Evolutionary conservation across 306 rosid species (phyloP).

Genomic region (Alnus rubra): DNA sequence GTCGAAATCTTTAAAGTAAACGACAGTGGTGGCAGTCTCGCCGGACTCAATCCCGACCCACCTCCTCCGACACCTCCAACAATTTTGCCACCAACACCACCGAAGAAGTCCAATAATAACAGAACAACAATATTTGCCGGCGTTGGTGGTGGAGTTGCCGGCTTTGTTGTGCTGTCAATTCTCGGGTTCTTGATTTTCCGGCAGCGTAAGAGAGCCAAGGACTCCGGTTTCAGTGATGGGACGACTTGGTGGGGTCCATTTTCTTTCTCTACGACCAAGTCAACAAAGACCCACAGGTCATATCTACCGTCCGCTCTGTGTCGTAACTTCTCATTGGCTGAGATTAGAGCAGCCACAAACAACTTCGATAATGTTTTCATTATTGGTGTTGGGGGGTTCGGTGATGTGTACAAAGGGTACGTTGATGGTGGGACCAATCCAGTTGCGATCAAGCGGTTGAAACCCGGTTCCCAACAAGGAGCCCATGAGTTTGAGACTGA

Average conservation of each 20-base stretch:
- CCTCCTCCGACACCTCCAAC: too few species aligned
- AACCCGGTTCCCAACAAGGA: slow-evolving; percentile 5
- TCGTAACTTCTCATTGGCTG: slow-evolving; percentile 31
- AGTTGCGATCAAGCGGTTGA: slow-evolving; percentile 1
- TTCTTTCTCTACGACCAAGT: too few species aligned
- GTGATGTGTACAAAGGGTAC: slow-evolving; percentile 42
- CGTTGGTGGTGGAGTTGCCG: too few species aligned
- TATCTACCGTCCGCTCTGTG: slow-evolving; percentile 6
- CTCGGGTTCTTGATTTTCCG: too few species aligned
- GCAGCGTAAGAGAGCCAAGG: too few species aligned
- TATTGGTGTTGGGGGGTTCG: slow-evolving; percentile 47
- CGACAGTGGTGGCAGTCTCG: neutral
- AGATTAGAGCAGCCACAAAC: slow-evolving; percentile 39
- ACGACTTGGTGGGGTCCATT: too few species aligned
- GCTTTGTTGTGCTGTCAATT: too few species aligned
- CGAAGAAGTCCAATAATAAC: too few species aligned
- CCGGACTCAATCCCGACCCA: too few species aligned
- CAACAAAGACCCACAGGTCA: neutral
- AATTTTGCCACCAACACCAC: too few species aligned
- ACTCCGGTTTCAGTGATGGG: too few species aligned
- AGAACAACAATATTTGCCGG: too few species aligned
- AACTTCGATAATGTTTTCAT: slow-evolving; percentile 20
- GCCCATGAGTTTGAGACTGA: neutral
- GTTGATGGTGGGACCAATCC: slow-evolving; percentile 28
- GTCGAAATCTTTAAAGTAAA: slow-evolving; percentile 31